A percentile compares a stretch with the other conserved stretches of the same genome.
These are phyloP conservation scores for Solanum appendiculatum DNA, from an alignment of 257 asterid species.

Conservation along the genomic window DNA sequence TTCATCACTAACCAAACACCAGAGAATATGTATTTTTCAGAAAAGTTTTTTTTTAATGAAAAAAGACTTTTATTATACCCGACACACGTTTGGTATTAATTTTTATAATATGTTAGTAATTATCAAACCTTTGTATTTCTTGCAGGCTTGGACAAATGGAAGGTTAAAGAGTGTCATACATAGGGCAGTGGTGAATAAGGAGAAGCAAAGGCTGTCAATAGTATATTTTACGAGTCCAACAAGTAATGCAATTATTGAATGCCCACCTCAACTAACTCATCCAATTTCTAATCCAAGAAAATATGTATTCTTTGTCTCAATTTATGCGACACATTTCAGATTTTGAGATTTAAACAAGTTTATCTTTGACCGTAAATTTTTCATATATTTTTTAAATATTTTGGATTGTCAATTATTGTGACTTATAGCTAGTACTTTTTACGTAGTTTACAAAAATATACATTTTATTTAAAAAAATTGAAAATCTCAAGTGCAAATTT, in stretches of 20 bases:
- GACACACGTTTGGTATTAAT: background rate
- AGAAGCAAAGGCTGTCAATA: constrained; percentile 8
- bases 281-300: constrained; percentile 6
- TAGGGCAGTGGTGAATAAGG: constrained; percentile 14
- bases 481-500: too few relatives aligned
- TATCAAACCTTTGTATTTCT: background rate
- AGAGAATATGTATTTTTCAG: background rate
- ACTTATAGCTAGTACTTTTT: too few relatives aligned
- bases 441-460: too few relatives aligned
- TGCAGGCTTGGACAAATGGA: constrained; percentile 19
- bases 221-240: constrained; percentile 20
- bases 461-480: too few relatives aligned
- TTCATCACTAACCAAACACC: accelerated
- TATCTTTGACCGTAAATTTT: too few relatives aligned
- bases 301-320: too few relatives aligned
- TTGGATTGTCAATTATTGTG: too few relatives aligned
- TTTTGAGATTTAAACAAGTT: too few relatives aligned
- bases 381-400: too few relatives aligned
- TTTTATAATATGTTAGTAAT: background rate
- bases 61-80: background rate
- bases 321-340: too few relatives aligned
- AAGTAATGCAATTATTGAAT: background rate
- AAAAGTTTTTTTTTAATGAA: background rate
- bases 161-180: constrained; percentile 21
- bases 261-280: constrained; percentile 3